These are phyloP conservation scores for Peronospora tabacina DNA, from an alignment of 352 stramenopile genomes.

Conservation along the genomic window DNA sequence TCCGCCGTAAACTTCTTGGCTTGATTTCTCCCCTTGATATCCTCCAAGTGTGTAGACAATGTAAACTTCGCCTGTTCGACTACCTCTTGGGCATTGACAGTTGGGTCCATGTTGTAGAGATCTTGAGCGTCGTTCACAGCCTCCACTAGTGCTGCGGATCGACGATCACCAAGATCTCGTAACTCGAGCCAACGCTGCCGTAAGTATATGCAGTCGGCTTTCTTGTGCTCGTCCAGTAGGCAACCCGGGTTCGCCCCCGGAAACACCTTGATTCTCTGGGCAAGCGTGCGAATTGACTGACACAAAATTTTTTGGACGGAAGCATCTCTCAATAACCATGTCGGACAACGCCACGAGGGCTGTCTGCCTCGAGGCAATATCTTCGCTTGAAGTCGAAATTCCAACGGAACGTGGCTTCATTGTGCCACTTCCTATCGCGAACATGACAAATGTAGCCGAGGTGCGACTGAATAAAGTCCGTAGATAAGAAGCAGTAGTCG, in stretches of 20 bases:
- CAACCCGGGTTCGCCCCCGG: constrained; percentile 9
- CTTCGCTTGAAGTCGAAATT: constrained; percentile 4
- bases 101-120: constrained; percentile 1
- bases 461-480: constrained; percentile 9
- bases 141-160: neutral
- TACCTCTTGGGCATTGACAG: neutral
- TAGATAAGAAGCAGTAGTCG: constrained; percentile 14
- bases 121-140: constrained; percentile 8
- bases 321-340: constrained; percentile 3
- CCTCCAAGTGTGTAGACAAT: constrained; percentile 4
- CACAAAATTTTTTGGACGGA: too few relatives aligned
- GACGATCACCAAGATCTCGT: neutral
- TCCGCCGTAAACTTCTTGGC: too few relatives aligned
- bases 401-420: constrained; percentile 10
- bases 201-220: constrained; percentile 11
- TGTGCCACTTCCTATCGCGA: constrained; percentile 8
- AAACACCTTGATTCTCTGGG: constrained; percentile 6
- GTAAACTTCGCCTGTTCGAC: constrained; percentile 1
- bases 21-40: too few relatives aligned
- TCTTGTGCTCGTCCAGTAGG: constrained; percentile 16
- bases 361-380: neutral
- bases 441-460: constrained; percentile 7
- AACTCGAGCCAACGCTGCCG: constrained; percentile 4
- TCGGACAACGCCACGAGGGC: constrained; percentile 1
- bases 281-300: neutral